These are phyloP conservation scores for Chenopodium suecicum DNA, from an alignment of 148 eudicot genomes.

Conservation along the genomic window DNA sequence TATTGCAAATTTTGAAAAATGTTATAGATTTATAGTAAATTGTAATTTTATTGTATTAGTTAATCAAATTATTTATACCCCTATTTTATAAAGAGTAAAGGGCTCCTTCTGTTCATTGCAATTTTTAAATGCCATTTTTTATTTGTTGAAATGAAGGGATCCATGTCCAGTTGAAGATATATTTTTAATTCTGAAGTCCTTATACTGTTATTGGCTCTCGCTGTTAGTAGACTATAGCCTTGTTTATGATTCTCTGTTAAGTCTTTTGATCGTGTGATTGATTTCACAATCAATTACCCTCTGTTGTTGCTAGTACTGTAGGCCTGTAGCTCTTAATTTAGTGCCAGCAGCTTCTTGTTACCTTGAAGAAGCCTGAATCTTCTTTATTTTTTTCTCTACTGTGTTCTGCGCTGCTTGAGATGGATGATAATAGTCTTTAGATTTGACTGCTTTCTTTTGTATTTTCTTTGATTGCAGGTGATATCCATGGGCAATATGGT, in stretches of 20 bases:
- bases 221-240: neutral
- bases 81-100: neutral
- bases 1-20: neutral
- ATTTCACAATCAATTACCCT: neutral
- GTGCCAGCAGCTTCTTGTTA: neutral
- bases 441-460: slow-evolving; percentile 7
- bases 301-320: neutral
- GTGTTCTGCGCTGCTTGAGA: neutral
- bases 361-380: neutral
- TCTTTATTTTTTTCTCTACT: neutral
- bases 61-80: too few relatives aligned
- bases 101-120: neutral
- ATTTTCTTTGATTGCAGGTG: slow-evolving; percentile 43
- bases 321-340: neutral
- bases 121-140: neutral
- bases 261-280: neutral
- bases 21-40: neutral
- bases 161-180: neutral
- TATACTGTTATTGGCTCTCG: too few relatives aligned
- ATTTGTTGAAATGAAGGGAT: neutral
- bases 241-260: neutral
- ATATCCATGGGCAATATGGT: slow-evolving; percentile 78
- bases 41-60: neutral
- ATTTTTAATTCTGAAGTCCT: neutral
- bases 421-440: neutral